phyloP scores from a whole-genome alignment of 768 basidiomycete species.

The Pholiota conissans region DNA sequence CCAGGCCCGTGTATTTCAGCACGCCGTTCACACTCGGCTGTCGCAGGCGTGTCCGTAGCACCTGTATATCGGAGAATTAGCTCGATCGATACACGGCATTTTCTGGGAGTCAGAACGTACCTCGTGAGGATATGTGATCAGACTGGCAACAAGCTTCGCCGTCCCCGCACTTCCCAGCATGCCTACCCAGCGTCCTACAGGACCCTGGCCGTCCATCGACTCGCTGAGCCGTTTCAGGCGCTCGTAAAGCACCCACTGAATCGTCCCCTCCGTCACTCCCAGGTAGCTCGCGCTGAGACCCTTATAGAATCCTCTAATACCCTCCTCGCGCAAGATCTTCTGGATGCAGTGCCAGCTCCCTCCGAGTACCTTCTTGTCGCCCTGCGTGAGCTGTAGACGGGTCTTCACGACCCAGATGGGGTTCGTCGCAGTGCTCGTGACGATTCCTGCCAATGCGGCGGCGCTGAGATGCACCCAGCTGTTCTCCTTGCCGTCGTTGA shows the following conservation, averaged over 20 bases:
- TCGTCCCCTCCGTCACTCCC: conserved; percentile 93
- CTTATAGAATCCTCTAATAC: conserved; percentile 88
- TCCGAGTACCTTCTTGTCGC: conserved; percentile 35
- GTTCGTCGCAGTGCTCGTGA: conserved; percentile 90
- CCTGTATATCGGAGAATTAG: conserved; percentile 40
- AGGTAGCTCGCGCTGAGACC: conserved; percentile 94
- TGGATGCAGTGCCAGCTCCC: conserved; percentile 64
- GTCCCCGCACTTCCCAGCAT: conserved; percentile 90
- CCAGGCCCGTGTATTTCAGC: conserved; percentile 81
- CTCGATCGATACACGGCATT: conserved; percentile 1
- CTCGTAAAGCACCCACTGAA: conserved; percentile 98
- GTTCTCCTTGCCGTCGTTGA: conserved; percentile 82
- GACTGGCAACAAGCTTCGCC: conserved; percentile 90
- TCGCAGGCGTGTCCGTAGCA: conserved; percentile 87
- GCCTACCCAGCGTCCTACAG: conserved; percentile 66
- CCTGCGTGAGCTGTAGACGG: conserved; percentile 70
- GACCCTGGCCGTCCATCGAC: conserved; percentile 53
- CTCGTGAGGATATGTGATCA: conserved; percentile 99
- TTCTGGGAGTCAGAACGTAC: conserved; percentile 39
- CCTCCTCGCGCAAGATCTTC: conserved; percentile 79
- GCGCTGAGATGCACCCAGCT: conserved; percentile 82
- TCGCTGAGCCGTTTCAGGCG: conserved; percentile 74
- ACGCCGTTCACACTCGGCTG: conserved; percentile 82
- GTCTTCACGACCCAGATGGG: conserved; percentile 99
- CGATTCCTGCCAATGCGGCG: conserved; percentile 83